A percentile compares a stretch with the other conserved stretches of the same genome.
Conservation (phyloP, 2,329 filamentous ascomycete species). For the Epichloe gansuensis region DNA sequence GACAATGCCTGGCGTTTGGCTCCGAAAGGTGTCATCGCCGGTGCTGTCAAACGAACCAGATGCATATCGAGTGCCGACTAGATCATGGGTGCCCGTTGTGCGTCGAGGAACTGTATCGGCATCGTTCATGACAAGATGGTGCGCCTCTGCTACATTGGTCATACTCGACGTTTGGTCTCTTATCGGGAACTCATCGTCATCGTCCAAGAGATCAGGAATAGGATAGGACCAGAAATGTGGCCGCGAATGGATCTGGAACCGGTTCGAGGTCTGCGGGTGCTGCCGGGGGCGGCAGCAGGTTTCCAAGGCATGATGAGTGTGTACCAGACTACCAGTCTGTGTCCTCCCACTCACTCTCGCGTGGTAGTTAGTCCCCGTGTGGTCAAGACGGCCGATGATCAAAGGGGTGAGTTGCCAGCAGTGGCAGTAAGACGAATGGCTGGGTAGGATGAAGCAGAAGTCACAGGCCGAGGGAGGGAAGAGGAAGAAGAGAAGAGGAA, state of each 20-base stretch:
- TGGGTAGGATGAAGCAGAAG: no score
- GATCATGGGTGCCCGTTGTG: neutral
- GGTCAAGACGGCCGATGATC: neutral
- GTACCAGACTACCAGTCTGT: neutral
- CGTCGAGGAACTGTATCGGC: neutral
- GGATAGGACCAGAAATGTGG: slow-evolving; percentile 50
- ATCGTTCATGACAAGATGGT: neutral
- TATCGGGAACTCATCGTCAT: slow-evolving; percentile 46
- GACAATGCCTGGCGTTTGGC: neutral
- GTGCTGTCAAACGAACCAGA: neutral
- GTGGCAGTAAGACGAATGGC: neutral
- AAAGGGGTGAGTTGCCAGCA: neutral
- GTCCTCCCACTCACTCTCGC: no score
- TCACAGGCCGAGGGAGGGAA: neutral
- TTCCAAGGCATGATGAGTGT: slow-evolving; percentile 29
- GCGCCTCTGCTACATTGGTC: slow-evolving; percentile 12
- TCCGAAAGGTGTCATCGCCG: neutral
- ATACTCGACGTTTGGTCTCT: slow-evolving; percentile 28
- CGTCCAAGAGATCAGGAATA: slow-evolving; percentile 34
- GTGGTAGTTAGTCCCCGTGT: no score
- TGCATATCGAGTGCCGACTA: neutral
- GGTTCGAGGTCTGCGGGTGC: slow-evolving; percentile 11
- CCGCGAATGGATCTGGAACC: slow-evolving; percentile 40
- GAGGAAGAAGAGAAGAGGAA: neutral
- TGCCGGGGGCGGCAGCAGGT: slow-evolving; percentile 24